phyloP scores from a whole-genome alignment of 768 basidiomycete species.

The Mycena crocata region DNA sequence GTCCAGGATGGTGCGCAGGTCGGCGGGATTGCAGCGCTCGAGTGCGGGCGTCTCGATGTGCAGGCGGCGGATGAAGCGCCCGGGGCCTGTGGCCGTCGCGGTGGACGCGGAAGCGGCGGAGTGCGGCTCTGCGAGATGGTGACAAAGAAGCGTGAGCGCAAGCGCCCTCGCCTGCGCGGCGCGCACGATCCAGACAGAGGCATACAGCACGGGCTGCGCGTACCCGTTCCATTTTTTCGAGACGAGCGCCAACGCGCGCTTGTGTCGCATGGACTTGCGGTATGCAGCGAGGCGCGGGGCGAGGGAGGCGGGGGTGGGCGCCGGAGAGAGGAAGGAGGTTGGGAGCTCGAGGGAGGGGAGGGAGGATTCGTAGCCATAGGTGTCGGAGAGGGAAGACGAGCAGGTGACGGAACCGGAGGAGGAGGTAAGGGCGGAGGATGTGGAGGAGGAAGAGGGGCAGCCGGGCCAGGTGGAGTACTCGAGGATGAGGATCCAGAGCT shows the following conservation, averaged over 20 bases:
- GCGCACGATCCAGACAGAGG: slow-evolving; percentile 76
- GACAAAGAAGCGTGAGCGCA: slow-evolving; percentile 43
- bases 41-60: slow-evolving; percentile 78
- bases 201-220: slow-evolving; percentile 68
- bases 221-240: slow-evolving; percentile 65
- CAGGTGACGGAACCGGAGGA: background rate
- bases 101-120: slow-evolving; percentile 35
- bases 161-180: slow-evolving; percentile 61
- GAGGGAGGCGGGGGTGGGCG: slow-evolving; percentile 50
- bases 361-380: too few species aligned
- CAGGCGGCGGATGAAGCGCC: slow-evolving; percentile 67
- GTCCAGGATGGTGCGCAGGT: slow-evolving; percentile 77
- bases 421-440: slow-evolving; percentile 33
- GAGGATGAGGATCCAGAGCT: slow-evolving; percentile 76
- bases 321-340: slow-evolving; percentile 67
- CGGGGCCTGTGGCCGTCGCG: slow-evolving; percentile 48
- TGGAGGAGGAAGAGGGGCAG: slow-evolving; percentile 29
- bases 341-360: slow-evolving; percentile 61
- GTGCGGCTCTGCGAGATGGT: slow-evolving; percentile 27
- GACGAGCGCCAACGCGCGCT: slow-evolving; percentile 64
- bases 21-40: slow-evolving; percentile 72
- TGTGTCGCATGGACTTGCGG: slow-evolving; percentile 58
- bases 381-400: too few species aligned
- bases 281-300: slow-evolving; percentile 56
- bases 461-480: slow-evolving; percentile 61